phyloP scores from a whole-genome alignment of 306 rosid genomes.

The Nissolia schottii region DNA sequence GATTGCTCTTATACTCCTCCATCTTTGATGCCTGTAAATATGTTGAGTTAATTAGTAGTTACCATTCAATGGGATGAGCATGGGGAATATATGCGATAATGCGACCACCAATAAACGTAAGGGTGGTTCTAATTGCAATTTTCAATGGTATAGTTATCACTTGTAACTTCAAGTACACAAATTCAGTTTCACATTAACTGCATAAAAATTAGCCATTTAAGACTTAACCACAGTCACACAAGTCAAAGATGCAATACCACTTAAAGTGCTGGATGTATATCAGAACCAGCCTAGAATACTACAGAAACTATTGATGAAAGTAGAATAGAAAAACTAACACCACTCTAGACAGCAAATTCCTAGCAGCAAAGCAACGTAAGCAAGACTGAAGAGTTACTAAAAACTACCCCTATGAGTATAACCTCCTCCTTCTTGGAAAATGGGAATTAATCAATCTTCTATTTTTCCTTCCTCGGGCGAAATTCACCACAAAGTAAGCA shows the following conservation, averaged over 20 bases:
- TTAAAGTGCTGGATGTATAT: neutral
- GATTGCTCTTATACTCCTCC: slow-evolving; percentile 37
- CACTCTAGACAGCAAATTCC: neutral
- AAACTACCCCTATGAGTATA: neutral
- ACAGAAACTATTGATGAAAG: neutral
- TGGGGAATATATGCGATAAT: neutral
- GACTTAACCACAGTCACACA: neutral
- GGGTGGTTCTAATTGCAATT: neutral
- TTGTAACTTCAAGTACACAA: neutral
- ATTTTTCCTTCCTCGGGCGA: neutral
- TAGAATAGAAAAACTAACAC: neutral
- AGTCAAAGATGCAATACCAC: neutral
- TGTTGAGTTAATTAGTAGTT: neutral
- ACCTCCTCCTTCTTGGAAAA: neutral
- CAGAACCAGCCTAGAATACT: neutral
- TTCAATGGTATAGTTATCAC: neutral
- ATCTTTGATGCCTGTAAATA: slow-evolving; percentile 38
- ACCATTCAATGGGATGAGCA: neutral
- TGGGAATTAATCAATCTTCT: neutral
- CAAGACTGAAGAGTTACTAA: neutral
- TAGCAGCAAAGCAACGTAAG: neutral
- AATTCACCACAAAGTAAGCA: neutral
- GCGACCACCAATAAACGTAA: neutral
- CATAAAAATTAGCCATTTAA: neutral
- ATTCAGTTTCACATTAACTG: neutral